phyloP scores from a whole-genome alignment of 208 protist species.

The Wallacemonas sp. region DNA sequence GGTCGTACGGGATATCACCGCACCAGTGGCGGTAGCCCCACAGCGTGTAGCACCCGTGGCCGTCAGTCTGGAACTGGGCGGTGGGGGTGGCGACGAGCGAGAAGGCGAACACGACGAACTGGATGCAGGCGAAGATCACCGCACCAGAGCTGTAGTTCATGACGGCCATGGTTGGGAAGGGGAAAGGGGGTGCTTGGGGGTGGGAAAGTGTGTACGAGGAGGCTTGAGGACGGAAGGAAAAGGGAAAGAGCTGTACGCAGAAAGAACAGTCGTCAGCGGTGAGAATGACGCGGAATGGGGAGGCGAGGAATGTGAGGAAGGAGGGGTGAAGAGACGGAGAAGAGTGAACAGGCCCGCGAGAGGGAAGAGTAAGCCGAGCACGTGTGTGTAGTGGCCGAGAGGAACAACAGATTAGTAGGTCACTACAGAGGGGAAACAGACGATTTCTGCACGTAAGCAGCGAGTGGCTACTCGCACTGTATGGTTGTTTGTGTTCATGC shows the following conservation, averaged over 20 bases:
- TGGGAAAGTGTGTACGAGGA: neutral
- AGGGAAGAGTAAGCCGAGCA: no score
- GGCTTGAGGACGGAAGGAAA: neutral
- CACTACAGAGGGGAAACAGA: no score
- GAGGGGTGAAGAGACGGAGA: neutral
- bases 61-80: conserved; percentile 16
- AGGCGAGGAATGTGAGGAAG: neutral
- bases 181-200: neutral
- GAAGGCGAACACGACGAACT: conserved; percentile 22
- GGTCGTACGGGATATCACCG: conserved; percentile 19
- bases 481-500: no score
- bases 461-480: no score
- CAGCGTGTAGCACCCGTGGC: conserved; percentile 27
- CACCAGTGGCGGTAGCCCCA: conserved; percentile 26
- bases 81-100: conserved; percentile 21
- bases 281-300: no score
- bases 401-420: no score
- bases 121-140: conserved; percentile 19
- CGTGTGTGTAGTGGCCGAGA: no score
- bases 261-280: neutral
- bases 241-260: neutral
- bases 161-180: conserved; percentile 13
- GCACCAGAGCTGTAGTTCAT: conserved; percentile 21
- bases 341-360: no score
- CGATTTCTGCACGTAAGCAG: no score